Conservation (phyloP, 208 protist genomes). For the Wallacemonas sp. region DNA sequence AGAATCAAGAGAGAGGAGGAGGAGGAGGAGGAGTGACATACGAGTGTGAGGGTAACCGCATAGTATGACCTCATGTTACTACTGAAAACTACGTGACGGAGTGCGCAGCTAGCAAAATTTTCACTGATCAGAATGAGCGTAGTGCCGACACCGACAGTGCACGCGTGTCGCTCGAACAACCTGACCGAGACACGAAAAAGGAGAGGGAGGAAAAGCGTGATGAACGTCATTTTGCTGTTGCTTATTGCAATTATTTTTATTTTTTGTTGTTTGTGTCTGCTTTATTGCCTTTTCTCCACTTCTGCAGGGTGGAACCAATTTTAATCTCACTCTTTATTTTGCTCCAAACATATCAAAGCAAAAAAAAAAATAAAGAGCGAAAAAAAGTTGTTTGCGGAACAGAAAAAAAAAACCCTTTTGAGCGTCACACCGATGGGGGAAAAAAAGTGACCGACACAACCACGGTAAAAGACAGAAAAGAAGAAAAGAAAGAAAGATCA, state of each 20-base stretch:
- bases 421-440: no score
- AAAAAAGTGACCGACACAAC: neutral
- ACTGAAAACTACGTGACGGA: no score
- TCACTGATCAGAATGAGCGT: no score
- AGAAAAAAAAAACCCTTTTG: no score
- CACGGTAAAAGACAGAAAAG: slow-evolving; percentile 8
- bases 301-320: neutral
- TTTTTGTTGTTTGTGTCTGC: neutral
- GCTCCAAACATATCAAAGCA: neutral
- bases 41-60: neutral
- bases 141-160: no score
- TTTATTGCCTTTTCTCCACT: neutral
- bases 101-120: no score
- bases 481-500: slow-evolving; percentile 9
- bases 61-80: no score
- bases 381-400: slow-evolving; percentile 4
- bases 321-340: no score
- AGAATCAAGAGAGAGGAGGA: slow-evolving; percentile 3
- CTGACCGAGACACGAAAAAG: neutral
- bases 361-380: slow-evolving; percentile 22
- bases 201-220: no score
- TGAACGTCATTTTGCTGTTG: neutral
- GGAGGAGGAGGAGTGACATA: neutral
- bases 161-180: no score
- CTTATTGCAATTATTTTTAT: neutral